These are phyloP conservation scores for Trichoderma arundinaceum DNA, from an alignment of 2,329 filamentous ascomycete genomes.

Conservation along the genomic window DNA sequence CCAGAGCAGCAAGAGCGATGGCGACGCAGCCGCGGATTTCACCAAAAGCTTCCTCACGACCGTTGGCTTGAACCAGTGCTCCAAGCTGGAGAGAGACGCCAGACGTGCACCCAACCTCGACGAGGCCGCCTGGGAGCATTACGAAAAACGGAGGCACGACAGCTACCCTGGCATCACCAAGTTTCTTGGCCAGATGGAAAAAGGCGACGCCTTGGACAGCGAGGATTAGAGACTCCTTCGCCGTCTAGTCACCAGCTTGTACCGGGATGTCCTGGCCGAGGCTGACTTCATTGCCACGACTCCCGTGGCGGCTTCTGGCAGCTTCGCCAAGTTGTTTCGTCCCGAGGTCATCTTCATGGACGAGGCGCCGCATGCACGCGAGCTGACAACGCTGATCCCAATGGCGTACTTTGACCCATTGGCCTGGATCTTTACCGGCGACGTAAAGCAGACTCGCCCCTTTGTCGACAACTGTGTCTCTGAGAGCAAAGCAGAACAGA, in stretches of 20 bases:
- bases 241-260: constrained; percentile 44
- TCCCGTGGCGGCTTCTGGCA: constrained; percentile 50
- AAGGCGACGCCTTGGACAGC: constrained; percentile 37
- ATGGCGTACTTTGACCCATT: constrained; percentile 51
- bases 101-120: constrained; percentile 49
- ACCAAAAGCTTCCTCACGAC: constrained; percentile 45
- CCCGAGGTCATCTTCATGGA: constrained; percentile 88
- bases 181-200: constrained; percentile 45
- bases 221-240: constrained; percentile 43
- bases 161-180: constrained; percentile 45
- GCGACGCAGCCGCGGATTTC: constrained; percentile 41
- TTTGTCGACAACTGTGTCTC: constrained; percentile 45
- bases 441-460: constrained; percentile 52
- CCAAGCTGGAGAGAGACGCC: constrained; percentile 30
- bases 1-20: background rate
- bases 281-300: constrained; percentile 55
- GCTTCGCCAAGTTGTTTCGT: constrained; percentile 63
- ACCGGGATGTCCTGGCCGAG: constrained; percentile 46
- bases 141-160: constrained; percentile 41
- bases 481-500: constrained; percentile 30
- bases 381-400: constrained; percentile 53
- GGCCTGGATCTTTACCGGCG: constrained; percentile 54
- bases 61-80: constrained; percentile 36
- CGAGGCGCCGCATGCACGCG: constrained; percentile 60
- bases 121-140: constrained; percentile 51